Evolutionary conservation across 148 eudicot species (phyloP), one percentile per base, ranked within the genome.

Genomic region (Vaccinium darrowii): DNA sequence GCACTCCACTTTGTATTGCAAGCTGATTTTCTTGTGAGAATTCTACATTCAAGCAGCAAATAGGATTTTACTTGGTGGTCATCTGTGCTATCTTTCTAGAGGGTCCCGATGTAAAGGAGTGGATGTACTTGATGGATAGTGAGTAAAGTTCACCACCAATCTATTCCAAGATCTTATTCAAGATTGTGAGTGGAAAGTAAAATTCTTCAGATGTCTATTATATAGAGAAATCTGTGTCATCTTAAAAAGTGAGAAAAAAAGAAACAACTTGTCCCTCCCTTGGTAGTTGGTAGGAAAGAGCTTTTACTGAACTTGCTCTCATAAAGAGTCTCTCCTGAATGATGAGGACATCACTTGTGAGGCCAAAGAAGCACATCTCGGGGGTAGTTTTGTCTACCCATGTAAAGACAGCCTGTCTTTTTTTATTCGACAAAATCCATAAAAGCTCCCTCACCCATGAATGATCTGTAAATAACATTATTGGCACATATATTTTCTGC

Each of bases 161-260:
- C 19, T 74, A 39, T 73, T 30, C 14, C 39, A 8, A 43, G 14
- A 76, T 76, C 54, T 47, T 23, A 16, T 19, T 6, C 23, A 47
- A 50, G 79, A 76, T 76, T 76, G 54, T 76, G 53, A 69, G 74
- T 69, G 39, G 18, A 69, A 69, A 69, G 43, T 69, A 69, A 65
- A 65, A 69, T 30, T 27, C 39, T 69, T 69, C 74, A 69, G 58
- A 15, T 56, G 16, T 56, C 16, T 56, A 56, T 13, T 33, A 8
- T 43, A 27, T 3, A 62, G 39, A 69, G 43, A 49, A 52, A 52
- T 77, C 19, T 21, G 23, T 8, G 19, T 51, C 58, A 77, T 77
- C 36, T 8, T 11, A 52, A 57, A 81, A 76, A 75, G 72, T 65
- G 77, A 14, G 74, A 82, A 73, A 74, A 86, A 73, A 74, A 57